These are phyloP conservation scores for Actinomortierella ambigua DNA, from an alignment of 371 early-diverging fungal genomes.

Conservation along the genomic window DNA sequence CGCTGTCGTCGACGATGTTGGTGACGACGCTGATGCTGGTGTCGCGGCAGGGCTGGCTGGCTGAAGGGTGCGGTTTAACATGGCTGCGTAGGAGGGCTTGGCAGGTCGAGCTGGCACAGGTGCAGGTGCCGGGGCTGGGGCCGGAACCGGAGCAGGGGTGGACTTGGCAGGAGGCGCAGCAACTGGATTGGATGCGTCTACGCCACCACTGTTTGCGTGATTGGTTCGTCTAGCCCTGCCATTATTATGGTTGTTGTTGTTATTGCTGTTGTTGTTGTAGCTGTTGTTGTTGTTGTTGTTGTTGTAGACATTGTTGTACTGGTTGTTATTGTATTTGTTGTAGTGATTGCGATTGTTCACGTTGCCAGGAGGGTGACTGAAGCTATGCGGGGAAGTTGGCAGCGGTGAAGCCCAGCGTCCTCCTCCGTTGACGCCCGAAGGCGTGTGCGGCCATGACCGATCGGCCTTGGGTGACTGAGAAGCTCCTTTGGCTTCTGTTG, in stretches of 20 bases:
- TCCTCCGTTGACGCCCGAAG: background rate
- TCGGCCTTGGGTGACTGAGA: background rate
- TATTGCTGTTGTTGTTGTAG: background rate
- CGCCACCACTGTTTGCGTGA: too few relatives aligned
- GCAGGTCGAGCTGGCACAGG: too few relatives aligned
- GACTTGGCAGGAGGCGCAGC: background rate
- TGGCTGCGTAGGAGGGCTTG: too few relatives aligned
- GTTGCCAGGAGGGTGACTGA: too few relatives aligned
- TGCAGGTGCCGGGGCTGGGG: too few relatives aligned
- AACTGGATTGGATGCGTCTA: too few relatives aligned
- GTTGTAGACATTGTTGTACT: background rate
- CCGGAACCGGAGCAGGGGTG: background rate
- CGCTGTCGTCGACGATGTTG: background rate
- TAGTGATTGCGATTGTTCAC: background rate
- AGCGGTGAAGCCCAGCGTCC: background rate
- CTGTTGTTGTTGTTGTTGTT: background rate
- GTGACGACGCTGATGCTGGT: too few relatives aligned
- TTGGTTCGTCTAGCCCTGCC: too few relatives aligned
- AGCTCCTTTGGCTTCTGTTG: background rate
- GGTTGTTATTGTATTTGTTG: background rate
- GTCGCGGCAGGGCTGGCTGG: too few relatives aligned
- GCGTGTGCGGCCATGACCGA: background rate
- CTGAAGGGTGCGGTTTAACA: too few relatives aligned
- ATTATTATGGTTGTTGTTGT: too few relatives aligned
- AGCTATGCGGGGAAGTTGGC: background rate